Evolutionary conservation across 140 eudicot species (phyloP).

Genomic region (Stevia rebaudiana): DNA sequence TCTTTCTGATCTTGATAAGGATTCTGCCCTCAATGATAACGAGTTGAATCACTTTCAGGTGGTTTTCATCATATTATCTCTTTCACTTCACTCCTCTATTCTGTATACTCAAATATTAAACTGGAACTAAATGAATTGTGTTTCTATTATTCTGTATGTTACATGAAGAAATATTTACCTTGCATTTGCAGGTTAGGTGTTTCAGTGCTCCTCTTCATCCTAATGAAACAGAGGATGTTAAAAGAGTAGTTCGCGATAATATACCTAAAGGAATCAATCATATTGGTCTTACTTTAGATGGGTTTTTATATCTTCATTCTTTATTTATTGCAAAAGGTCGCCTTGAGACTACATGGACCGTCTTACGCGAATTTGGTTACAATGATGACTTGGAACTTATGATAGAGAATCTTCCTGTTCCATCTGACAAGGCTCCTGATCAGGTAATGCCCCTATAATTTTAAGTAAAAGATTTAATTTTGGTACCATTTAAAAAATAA

Average conservation of each 20-base stretch:
- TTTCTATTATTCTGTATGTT: conserved; percentile 2
- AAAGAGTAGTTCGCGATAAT: conserved; percentile 79
- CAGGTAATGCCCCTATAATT: conserved; percentile 52
- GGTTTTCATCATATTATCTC: background rate
- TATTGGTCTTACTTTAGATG: conserved; percentile 76
- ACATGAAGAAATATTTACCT: conserved; percentile 11
- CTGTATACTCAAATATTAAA: background rate
- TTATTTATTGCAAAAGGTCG: conserved; percentile 87
- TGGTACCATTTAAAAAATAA: conserved; percentile 2
- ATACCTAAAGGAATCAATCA: conserved; percentile 77
- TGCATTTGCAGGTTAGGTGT: conserved; percentile 60
- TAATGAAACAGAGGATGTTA: conserved; percentile 79
- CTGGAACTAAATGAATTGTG: conserved; percentile 3
- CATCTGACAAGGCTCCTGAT: conserved; percentile 68
- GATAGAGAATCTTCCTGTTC: conserved; percentile 53
- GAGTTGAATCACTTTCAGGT: conserved; percentile 97
- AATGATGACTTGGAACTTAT: conserved; percentile 66
- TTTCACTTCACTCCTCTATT: background rate
- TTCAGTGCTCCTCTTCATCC: conserved; percentile 90
- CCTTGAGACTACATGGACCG: conserved; percentile 92
- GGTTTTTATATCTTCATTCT: conserved; percentile 84
- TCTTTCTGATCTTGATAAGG: conserved; percentile 83
- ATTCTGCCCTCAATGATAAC: conserved; percentile 72
- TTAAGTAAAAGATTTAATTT: conserved; percentile 3
- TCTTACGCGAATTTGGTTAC: conserved; percentile 85